Evolutionary conservation across 176 grass and related monocot genomes (phyloP).

Genomic region (Melocanna baccifera): DNA sequence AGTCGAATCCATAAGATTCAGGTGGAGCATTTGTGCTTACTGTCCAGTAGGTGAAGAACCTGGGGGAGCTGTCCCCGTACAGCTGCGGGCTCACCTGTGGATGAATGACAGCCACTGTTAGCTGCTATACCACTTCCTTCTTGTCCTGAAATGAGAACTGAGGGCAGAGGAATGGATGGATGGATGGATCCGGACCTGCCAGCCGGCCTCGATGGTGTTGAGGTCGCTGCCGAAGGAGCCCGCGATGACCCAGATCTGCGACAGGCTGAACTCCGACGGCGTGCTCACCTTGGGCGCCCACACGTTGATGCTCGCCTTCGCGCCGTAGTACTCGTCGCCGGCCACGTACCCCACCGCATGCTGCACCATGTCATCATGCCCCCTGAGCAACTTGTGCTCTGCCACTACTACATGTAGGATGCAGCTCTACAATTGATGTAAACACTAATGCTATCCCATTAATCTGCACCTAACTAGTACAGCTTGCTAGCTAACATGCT

Average conservation of each 20-base stretch:
- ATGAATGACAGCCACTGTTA: neutral
- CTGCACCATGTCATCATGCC: conserved; percentile 26
- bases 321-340: conserved; percentile 89
- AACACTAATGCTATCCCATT: neutral
- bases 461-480: neutral
- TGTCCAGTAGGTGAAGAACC: conserved; percentile 98
- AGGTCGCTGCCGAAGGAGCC: conserved; percentile 87
- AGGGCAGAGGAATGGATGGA: neutral
- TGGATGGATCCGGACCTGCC: conserved; percentile 45
- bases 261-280: conserved; percentile 83
- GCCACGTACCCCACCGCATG: conserved; percentile 86
- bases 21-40: conserved; percentile 15
- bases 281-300: conserved; percentile 71
- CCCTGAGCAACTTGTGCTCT: neutral
- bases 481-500: neutral
- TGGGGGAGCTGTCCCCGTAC: conserved; percentile 74
- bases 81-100: conserved; percentile 86
- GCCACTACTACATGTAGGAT: neutral
- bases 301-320: conserved; percentile 90
- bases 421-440: neutral
- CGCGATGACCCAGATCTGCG: conserved; percentile 93
- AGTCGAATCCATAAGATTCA: neutral
- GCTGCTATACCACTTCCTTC: neutral
- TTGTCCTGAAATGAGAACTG: neutral
- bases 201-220: conserved; percentile 95